Evolutionary conservation across 345 rosid species (phyloP).

Genomic region (Salix udensis): DNA sequence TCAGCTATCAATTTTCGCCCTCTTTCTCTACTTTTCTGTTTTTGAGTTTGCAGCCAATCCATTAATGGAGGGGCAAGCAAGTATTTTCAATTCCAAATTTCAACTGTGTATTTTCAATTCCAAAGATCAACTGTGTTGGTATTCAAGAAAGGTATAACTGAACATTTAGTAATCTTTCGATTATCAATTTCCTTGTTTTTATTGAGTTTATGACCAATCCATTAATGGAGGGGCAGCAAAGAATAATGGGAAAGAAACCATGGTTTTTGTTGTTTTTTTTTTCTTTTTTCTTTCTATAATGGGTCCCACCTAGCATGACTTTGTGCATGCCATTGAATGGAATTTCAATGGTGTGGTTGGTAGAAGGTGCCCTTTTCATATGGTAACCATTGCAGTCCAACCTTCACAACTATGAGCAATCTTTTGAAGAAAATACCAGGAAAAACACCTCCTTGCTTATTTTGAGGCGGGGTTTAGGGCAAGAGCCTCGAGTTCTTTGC

Average conservation of each 20-base stretch:
- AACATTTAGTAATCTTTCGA: not conserved
- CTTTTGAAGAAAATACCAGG: conserved; percentile 2
- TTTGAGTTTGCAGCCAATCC: conserved; percentile 2
- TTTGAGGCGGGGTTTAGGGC: not conserved
- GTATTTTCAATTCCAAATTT: no score
- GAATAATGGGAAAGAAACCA: not conserved
- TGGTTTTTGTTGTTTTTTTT: conserved; percentile 4
- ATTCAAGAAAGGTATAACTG: no score
- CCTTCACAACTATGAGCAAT: not conserved
- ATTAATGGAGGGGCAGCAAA: not conserved
- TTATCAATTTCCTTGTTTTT: not conserved
- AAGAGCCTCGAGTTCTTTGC: not conserved
- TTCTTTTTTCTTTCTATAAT: not conserved
- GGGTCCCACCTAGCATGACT: conserved; percentile 16
- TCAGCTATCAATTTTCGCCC: not conserved
- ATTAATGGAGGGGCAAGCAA: not conserved
- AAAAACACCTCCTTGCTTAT: not conserved
- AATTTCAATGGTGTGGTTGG: not conserved
- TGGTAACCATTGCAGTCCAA: not conserved
- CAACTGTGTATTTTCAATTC: not conserved
- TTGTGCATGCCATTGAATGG: conserved; percentile 1
- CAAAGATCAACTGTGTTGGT: not conserved
- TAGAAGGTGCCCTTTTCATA: not conserved
- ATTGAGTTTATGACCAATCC: not conserved
- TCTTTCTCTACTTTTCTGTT: not conserved